phyloP scores from a whole-genome alignment of 306 rosid species.

The Vigna trinervia region DNA sequence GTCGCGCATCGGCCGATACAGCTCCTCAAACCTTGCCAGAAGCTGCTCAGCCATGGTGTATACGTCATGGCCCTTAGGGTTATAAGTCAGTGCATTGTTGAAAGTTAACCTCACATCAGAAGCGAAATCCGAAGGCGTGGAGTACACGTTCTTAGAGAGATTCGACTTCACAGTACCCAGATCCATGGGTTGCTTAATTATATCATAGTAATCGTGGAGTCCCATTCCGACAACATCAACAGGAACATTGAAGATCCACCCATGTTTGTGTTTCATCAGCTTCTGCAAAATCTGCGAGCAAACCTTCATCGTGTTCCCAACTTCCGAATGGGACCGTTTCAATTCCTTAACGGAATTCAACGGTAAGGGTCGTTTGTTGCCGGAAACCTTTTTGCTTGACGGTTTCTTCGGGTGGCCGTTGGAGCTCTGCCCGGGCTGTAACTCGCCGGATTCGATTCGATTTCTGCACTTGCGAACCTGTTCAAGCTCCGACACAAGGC shows the following conservation, averaged over 20 bases:
- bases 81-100: conserved; percentile 79
- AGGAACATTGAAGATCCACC: conserved; percentile 77
- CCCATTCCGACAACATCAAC: conserved; percentile 70
- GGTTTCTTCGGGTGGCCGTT: conserved; percentile 61
- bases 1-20: conserved; percentile 60
- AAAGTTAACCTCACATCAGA: conserved; percentile 80
- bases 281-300: conserved; percentile 73
- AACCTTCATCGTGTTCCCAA: conserved; percentile 60
- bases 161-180: conserved; percentile 79
- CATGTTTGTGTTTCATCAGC: conserved; percentile 79
- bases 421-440: conserved; percentile 39
- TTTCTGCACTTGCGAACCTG: conserved; percentile 68
- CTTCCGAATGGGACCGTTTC: conserved; percentile 64
- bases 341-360: conserved; percentile 49
- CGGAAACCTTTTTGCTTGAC: conserved; percentile 60
- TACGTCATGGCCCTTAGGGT: conserved; percentile 84
- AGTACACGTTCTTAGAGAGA: conserved; percentile 56
- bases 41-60: conserved; percentile 69
- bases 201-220: conserved; percentile 87
- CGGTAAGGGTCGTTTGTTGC: conserved; percentile 71
- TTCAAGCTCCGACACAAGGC: conserved; percentile 66
- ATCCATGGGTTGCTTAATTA: conserved; percentile 92
- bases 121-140: conserved; percentile 69
- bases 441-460: conserved; percentile 67
- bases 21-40: conserved; percentile 67